These are phyloP conservation scores for Tylopilus cervinicoccineus DNA, from an alignment of 768 basidiomycete species.

Conservation along the genomic window DNA sequence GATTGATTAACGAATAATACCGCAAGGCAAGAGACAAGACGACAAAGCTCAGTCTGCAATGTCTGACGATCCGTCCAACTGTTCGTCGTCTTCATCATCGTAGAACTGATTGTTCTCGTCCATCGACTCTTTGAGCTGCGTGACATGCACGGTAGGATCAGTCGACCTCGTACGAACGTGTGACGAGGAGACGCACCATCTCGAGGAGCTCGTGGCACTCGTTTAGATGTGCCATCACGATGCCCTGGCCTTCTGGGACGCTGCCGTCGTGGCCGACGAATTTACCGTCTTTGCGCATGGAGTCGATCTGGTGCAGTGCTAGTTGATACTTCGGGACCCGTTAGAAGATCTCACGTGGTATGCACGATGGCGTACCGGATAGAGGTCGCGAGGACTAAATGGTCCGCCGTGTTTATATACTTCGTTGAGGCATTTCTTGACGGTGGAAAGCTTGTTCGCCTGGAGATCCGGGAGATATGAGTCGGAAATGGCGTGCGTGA, in stretches of 20 bases:
- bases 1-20: not conserved
- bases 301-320: slow-evolving; percentile 93
- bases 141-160: not conserved
- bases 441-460: slow-evolving; percentile 96
- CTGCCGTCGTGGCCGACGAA: slow-evolving; percentile 85
- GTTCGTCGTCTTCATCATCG: slow-evolving; percentile 45
- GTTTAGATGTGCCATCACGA: slow-evolving; percentile 91
- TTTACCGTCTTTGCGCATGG: slow-evolving; percentile 87
- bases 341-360: slow-evolving; percentile 5
- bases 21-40: not conserved
- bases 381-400: slow-evolving; percentile 86
- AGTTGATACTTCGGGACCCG: slow-evolving; percentile 70
- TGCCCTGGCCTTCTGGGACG: slow-evolving; percentile 94
- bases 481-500: not conserved
- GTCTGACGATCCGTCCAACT: slow-evolving; percentile 13
- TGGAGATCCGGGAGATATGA: slow-evolving; percentile 28
- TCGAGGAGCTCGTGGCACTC: slow-evolving; percentile 95
- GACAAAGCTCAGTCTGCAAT: slow-evolving; percentile 7
- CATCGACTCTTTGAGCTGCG: slow-evolving; percentile 75
- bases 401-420: slow-evolving; percentile 94
- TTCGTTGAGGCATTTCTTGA: slow-evolving; percentile 96
- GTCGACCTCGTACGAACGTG: not conserved
- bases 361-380: slow-evolving; percentile 59
- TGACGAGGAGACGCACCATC: slow-evolving; percentile 56
- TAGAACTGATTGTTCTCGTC: slow-evolving; percentile 57